phyloP scores from a whole-genome alignment of 1,139 yeast species.

The Suhomyces yuchorum region DNA sequence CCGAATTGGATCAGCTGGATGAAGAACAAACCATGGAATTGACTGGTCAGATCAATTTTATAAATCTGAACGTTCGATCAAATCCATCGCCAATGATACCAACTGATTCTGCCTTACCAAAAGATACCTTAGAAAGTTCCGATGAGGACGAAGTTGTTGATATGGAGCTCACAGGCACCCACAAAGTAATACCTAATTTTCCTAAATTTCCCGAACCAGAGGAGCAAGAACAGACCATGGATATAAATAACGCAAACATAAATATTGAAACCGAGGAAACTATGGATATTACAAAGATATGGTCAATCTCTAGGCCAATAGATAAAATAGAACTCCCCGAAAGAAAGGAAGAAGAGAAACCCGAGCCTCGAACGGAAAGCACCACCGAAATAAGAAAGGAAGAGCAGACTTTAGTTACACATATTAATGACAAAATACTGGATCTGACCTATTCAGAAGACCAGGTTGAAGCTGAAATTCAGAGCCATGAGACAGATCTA shows the following conservation, averaged over 20 bases:
- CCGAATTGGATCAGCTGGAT: background rate
- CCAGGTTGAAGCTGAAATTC: background rate
- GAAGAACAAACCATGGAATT: slow-evolving; percentile 9
- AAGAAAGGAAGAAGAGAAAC: background rate
- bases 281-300: slow-evolving; percentile 18
- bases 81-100: background rate
- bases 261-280: slow-evolving; percentile 14
- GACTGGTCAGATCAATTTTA: slow-evolving; percentile 1
- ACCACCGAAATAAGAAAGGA: background rate
- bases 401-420: background rate
- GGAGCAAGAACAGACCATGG: slow-evolving; percentile 8
- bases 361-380: too few species aligned
- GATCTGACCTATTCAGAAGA: background rate
- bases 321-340: background rate
- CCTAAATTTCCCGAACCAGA: slow-evolving; percentile 1
- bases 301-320: slow-evolving; percentile 6
- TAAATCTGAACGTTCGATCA: background rate
- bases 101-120: slow-evolving; percentile 8
- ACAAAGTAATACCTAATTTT: background rate
- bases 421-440: background rate
- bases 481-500: too few species aligned
- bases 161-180: slow-evolving; percentile 27
- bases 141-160: slow-evolving; percentile 19
- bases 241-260: slow-evolving; percentile 8
- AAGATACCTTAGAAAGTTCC: background rate